phyloP scores from a whole-genome alignment of 169 alveolate genomes.

The Perkinsus olseni region DNA sequence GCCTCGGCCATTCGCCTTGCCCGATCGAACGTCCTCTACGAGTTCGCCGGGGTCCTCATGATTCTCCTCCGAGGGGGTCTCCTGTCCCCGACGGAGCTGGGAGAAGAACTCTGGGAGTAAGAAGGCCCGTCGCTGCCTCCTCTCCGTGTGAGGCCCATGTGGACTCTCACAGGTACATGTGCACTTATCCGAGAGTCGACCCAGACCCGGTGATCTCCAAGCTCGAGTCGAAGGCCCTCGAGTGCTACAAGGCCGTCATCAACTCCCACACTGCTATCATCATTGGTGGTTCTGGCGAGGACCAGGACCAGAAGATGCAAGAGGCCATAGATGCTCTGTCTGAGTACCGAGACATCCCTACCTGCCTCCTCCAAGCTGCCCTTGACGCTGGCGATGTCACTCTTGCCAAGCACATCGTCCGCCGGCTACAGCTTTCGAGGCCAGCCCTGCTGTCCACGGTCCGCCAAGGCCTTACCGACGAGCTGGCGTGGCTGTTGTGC shows the following conservation, averaged over 20 bases:
- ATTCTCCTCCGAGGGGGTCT: background rate
- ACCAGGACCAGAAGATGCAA: background rate
- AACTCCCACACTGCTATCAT: background rate
- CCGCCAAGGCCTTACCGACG: background rate
- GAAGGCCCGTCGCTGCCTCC: background rate
- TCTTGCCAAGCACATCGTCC: background rate
- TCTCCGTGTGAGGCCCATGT: background rate
- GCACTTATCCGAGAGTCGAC: background rate
- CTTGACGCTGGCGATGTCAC: background rate
- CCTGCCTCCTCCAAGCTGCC: background rate
- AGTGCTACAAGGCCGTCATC: background rate
- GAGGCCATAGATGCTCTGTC: background rate
- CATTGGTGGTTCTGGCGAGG: background rate
- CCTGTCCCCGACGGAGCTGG: background rate
- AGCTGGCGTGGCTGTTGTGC: background rate
- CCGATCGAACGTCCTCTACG: background rate
- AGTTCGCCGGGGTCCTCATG: background rate
- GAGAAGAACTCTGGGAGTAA: background rate
- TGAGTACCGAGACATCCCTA: background rate
- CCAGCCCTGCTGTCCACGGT: background rate
- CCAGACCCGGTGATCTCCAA: background rate
- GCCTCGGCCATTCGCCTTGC: background rate
- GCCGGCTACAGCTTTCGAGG: background rate
- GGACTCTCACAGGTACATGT: background rate
- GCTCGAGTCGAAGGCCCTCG: background rate